A percentile compares a stretch with the other conserved stretches of the same genome.
These are phyloP conservation scores for Vitis rupestris DNA, from an alignment of 164 flowering plant species.

Conservation along the genomic window DNA sequence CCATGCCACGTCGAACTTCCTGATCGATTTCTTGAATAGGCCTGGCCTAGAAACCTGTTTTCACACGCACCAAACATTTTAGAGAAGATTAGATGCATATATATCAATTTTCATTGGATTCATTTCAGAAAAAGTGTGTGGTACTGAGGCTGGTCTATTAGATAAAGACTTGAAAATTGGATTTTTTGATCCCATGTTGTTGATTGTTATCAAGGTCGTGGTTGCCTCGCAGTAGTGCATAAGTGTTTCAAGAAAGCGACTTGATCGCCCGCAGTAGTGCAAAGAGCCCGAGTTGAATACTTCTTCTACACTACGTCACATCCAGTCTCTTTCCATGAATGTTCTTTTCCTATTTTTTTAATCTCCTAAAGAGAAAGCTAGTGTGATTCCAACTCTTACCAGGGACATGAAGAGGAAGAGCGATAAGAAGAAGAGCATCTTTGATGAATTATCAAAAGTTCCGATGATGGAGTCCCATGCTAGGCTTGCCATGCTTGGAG, in stretches of 20 bases:
- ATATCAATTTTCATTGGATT: not conserved
- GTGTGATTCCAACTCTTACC: conserved; percentile 16
- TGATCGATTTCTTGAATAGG: conserved; percentile 29
- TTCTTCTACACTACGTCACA: too few relatives aligned
- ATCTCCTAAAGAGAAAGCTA: too few relatives aligned
- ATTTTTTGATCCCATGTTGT: too few relatives aligned
- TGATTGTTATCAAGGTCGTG: too few relatives aligned
- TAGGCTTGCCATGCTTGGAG: conserved; percentile 32
- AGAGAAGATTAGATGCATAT: not conserved
- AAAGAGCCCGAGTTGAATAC: too few relatives aligned
- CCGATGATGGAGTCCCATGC: conserved; percentile 35
- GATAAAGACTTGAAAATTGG: too few relatives aligned
- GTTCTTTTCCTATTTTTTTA: too few relatives aligned
- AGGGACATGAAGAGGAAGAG: conserved; percentile 34
- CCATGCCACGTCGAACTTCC: conserved; percentile 35
- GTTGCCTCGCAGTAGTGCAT: too few relatives aligned
- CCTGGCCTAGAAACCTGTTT: conserved; percentile 30
- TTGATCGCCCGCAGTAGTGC: too few relatives aligned
- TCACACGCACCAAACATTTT: not conserved
- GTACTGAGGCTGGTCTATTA: too few relatives aligned
- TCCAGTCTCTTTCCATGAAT: too few relatives aligned
- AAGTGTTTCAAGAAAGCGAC: too few relatives aligned
- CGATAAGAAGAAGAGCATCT: conserved; percentile 37
- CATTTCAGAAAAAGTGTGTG: not conserved
- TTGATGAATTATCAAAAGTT: conserved; percentile 20